These are phyloP conservation scores for Fistulina hepatica DNA, from an alignment of 1,284 basidiomycete species.

Conservation along the genomic window DNA sequence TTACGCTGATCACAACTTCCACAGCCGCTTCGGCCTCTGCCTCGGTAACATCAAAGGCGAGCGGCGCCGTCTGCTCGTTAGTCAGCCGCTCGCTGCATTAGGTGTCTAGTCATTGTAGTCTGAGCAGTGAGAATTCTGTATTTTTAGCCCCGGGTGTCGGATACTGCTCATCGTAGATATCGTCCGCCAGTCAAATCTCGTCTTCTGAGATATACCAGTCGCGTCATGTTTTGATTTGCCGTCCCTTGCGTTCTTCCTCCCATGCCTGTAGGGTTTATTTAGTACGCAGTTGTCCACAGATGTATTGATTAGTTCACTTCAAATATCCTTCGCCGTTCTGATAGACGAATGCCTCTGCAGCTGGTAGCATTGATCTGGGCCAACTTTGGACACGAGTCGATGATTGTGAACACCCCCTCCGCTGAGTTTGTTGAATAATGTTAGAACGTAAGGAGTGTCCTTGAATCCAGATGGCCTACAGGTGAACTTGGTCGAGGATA, in stretches of 20 bases:
- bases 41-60: too few species aligned
- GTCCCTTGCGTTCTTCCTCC: conserved; percentile 31
- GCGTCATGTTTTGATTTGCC: too few species aligned
- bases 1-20: too few species aligned
- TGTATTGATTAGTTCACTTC: conserved; percentile 31
- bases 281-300: conserved; percentile 1
- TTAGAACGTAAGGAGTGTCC: background rate
- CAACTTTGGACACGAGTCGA: conserved; percentile 45
- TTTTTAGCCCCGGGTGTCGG: too few species aligned
- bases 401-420: conserved; percentile 41
- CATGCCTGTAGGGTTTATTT: conserved; percentile 29
- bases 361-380: conserved; percentile 50
- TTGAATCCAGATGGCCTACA: conserved; percentile 24
- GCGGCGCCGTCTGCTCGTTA: too few species aligned
- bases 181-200: too few species aligned
- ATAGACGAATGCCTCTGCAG: conserved; percentile 49
- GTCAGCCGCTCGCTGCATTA: too few species aligned
- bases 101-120: too few species aligned
- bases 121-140: too few species aligned
- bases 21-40: too few species aligned
- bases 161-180: too few species aligned
- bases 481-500: conserved; percentile 49
- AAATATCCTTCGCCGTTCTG: conserved; percentile 55
- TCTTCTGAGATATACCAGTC: too few species aligned
- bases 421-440: conserved; percentile 31